A percentile compares a stretch with the other conserved stretches of the same genome.
phyloP scores from a whole-genome alignment of 192 early-diverging fungal genomes.

The Coemansia sp. region DNA sequence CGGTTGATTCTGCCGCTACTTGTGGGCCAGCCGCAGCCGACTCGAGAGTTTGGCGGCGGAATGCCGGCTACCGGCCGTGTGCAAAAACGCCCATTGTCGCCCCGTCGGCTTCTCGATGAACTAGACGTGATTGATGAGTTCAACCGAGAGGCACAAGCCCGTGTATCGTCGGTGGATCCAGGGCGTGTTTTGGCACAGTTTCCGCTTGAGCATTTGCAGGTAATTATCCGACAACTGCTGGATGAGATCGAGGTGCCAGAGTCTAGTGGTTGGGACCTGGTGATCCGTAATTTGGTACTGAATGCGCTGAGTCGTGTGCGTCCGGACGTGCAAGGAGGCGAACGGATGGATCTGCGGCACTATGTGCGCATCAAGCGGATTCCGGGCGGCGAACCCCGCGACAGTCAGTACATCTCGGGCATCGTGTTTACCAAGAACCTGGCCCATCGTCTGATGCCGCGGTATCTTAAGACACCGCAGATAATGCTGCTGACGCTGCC shows the following conservation, averaged over 20 bases:
- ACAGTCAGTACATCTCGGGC: slow-evolving; percentile 84
- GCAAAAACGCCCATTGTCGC: slow-evolving; percentile 7
- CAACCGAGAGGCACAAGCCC: slow-evolving; percentile 29
- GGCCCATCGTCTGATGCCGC: slow-evolving; percentile 87
- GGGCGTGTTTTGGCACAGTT: slow-evolving; percentile 25
- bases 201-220: slow-evolving; percentile 64
- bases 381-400: slow-evolving; percentile 75
- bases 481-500: slow-evolving; percentile 87
- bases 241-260: slow-evolving; percentile 61
- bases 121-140: slow-evolving; percentile 33
- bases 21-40: slow-evolving; percentile 33
- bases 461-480: slow-evolving; percentile 63
- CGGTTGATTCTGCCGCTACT: slow-evolving; percentile 31
- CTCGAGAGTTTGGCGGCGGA: background rate
- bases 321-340: slow-evolving; percentile 69
- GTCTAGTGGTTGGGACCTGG: slow-evolving; percentile 36
- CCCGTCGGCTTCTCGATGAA: slow-evolving; percentile 25
- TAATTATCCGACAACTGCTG: slow-evolving; percentile 70
- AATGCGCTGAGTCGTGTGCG: slow-evolving; percentile 34
- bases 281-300: slow-evolving; percentile 29
- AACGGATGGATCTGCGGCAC: slow-evolving; percentile 83
- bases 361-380: slow-evolving; percentile 97
- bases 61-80: slow-evolving; percentile 7
- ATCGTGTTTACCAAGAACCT: slow-evolving; percentile 93
- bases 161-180: slow-evolving; percentile 26